Evolutionary conservation across 2,329 filamentous ascomycete genomes (phyloP), one percentile per base, ranked within the genome.

Genomic region (Xylariomycetidae sp.): DNA sequence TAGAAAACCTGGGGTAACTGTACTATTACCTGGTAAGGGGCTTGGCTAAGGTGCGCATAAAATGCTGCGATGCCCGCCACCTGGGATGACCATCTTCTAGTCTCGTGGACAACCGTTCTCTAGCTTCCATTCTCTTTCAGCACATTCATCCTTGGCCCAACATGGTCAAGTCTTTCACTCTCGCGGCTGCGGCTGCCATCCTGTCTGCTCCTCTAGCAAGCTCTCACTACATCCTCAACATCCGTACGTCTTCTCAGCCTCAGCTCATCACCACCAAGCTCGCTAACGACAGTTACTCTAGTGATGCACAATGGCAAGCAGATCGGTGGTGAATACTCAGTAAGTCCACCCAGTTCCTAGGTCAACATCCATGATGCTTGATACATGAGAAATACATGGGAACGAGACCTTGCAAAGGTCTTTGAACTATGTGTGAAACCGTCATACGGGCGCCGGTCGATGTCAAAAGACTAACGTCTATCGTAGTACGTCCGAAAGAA

Each of bases 401-500:
- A n/a, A n/a, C n/a, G n/a, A n/a, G n/a, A n/a, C n/a, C n/a, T n/a
- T n/a, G n/a, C n/a, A n/a, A n/a, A n/a, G n/a, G n/a, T n/a, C n/a
- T n/a, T n/a, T n/a, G n/a, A n/a, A n/a, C n/a, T n/a, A n/a, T n/a
- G n/a, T n/a, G n/a, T n/a, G n/a, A n/a, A n/a, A n/a, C n/a, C n/a
- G n/a, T n/a, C n/a, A n/a, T n/a, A n/a, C n/a, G n/a, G n/a, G n/a
- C n/a, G n/a, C n/a, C n/a, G n/a, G n/a, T n/a, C n/a, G n/a, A n/a
- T n/a, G n/a, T n/a, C n/a, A n/a, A n/a, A n/a, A n/a, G n/a, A n/a
- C n/a, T n/a, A n/a, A n/a, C n/a, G n/a, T n/a, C n/a, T n/a, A n/a
- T n/a, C n/a, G n/a, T n/a, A n/a, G 27, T 72, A 72, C 57, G 64
- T 73, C 45, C 67, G 70, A 41, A 52, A 45, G 37, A 64, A 64